Evolutionary conservation across 345 rosid genomes (phyloP).

Genomic region (Raphanus raphanistrum): DNA sequence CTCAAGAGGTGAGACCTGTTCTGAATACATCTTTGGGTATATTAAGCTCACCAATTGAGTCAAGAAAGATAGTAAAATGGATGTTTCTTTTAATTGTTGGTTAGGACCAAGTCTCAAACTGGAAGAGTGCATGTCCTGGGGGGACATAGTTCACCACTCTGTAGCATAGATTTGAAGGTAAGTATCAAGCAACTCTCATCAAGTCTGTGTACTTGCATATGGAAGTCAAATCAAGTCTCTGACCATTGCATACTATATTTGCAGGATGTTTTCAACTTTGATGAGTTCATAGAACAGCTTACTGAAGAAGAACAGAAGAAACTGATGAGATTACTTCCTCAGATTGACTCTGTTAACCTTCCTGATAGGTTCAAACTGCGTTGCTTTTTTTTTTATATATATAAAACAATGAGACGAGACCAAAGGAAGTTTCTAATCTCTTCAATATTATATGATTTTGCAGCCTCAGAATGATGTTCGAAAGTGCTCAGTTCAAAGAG

Average conservation of each 20-base stretch:
- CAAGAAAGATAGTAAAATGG: neutral
- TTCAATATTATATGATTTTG: slow-evolving; percentile 37
- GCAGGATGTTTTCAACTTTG: slow-evolving; percentile 82
- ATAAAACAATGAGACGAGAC: neutral
- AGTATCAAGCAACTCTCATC: slow-evolving; percentile 34
- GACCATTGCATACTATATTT: neutral
- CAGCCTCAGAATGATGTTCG: slow-evolving; percentile 81
- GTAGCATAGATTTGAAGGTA: slow-evolving; percentile 75
- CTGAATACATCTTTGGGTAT: neutral
- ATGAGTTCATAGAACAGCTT: slow-evolving; percentile 66
- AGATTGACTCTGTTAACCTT: slow-evolving; percentile 53
- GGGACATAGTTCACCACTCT: slow-evolving; percentile 64
- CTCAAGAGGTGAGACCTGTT: slow-evolving; percentile 53
- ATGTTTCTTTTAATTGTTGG: neutral
- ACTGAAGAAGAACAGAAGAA: slow-evolving; percentile 80
- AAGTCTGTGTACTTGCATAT: neutral
- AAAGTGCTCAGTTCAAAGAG: slow-evolving; percentile 81
- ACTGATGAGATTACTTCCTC: slow-evolving; percentile 69
- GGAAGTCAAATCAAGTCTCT: too few species aligned
- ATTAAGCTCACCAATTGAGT: neutral
- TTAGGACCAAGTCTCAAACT: slow-evolving; percentile 48
- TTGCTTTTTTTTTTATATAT: neutral
- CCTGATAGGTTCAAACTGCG: slow-evolving; percentile 59
- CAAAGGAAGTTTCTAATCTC: neutral
- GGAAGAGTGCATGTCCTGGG: slow-evolving; percentile 63